These are phyloP conservation scores for Annona squamosa DNA, from an alignment of 164 flowering plant genomes.

Conservation along the genomic window DNA sequence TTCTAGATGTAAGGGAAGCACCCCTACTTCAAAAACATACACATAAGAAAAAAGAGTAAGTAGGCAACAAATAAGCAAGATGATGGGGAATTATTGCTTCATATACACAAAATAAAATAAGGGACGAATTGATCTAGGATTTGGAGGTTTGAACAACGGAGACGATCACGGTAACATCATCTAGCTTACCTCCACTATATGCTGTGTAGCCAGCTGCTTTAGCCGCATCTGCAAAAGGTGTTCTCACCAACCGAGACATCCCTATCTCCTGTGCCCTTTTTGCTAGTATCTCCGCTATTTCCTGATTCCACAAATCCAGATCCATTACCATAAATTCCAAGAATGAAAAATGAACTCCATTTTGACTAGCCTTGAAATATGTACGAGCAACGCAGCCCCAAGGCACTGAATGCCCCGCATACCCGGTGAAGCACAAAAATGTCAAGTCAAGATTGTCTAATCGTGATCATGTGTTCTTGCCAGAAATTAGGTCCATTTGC, in stretches of 20 bases:
- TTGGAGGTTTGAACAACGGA: constrained; percentile 39
- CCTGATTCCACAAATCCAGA: constrained; percentile 29
- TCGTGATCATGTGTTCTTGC: not conserved
- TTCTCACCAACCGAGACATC: constrained; percentile 35
- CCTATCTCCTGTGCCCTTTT: constrained; percentile 61
- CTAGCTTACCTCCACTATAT: constrained; percentile 70
- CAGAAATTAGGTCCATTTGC: not conserved
- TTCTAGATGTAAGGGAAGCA: not conserved
- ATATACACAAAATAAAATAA: not conserved
- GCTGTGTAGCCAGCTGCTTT: constrained; percentile 69
- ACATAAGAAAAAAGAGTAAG: not conserved
- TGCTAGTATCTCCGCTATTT: constrained; percentile 57
- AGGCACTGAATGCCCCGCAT: not conserved
- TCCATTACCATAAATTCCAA: too few species aligned
- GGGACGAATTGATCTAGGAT: not conserved
- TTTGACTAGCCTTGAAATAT: too few species aligned
- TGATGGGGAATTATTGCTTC: not conserved
- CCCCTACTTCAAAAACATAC: not conserved
- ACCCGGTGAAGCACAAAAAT: not conserved
- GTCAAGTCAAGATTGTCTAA: not conserved
- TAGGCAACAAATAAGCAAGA: not conserved
- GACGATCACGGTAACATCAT: constrained; percentile 73
- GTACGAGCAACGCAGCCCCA: too few species aligned
- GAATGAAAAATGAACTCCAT: too few species aligned
- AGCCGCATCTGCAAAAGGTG: constrained; percentile 83